A percentile compares a stretch with the other conserved stretches of the same genome.
phyloP scores from a whole-genome alignment of 164 flowering plant genomes.

The Aristolochia contorta region DNA sequence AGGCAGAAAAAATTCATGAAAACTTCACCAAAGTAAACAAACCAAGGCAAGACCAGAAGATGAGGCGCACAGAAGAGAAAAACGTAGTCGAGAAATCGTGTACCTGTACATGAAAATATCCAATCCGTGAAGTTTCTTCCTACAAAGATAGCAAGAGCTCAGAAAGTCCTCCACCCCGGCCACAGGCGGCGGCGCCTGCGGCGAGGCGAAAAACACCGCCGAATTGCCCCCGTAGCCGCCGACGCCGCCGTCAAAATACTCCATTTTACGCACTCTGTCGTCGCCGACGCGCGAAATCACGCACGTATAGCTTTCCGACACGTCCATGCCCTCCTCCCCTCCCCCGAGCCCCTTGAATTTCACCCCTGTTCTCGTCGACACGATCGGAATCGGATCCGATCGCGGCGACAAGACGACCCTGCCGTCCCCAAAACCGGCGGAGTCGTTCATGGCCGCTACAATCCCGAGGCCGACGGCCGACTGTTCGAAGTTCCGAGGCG shows the following conservation, averaged over 20 bases:
- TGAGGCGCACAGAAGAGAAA: too few species aligned
- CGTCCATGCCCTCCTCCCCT: slow-evolving; percentile 21
- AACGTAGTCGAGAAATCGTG: too few species aligned
- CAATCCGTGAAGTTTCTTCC: slow-evolving; percentile 44
- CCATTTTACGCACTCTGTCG: slow-evolving; percentile 24
- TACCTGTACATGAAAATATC: slow-evolving; percentile 70
- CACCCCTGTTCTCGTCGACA: slow-evolving; percentile 8
- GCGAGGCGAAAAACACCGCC: slow-evolving; percentile 19
- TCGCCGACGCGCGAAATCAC: slow-evolving; percentile 43
- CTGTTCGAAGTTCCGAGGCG: slow-evolving; percentile 24
- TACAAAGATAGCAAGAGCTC: slow-evolving; percentile 41
- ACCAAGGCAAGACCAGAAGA: too few species aligned
- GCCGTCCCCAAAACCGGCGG: slow-evolving; percentile 6
- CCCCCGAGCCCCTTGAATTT: slow-evolving; percentile 9
- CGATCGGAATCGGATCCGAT: slow-evolving; percentile 32
- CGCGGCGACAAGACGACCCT: slow-evolving; percentile 16
- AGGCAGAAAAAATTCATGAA: too few species aligned
- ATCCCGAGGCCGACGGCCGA: slow-evolving; percentile 40
- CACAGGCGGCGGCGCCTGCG: not conserved
- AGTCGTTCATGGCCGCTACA: slow-evolving; percentile 37
- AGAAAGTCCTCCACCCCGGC: slow-evolving; percentile 23
- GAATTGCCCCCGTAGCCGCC: slow-evolving; percentile 7
- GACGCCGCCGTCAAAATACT: slow-evolving; percentile 27
- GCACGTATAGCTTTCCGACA: slow-evolving; percentile 57
- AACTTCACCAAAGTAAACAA: too few species aligned